These are phyloP conservation scores for Rhizopogon rudus DNA, from an alignment of 768 basidiomycete species.

Conservation along the genomic window DNA sequence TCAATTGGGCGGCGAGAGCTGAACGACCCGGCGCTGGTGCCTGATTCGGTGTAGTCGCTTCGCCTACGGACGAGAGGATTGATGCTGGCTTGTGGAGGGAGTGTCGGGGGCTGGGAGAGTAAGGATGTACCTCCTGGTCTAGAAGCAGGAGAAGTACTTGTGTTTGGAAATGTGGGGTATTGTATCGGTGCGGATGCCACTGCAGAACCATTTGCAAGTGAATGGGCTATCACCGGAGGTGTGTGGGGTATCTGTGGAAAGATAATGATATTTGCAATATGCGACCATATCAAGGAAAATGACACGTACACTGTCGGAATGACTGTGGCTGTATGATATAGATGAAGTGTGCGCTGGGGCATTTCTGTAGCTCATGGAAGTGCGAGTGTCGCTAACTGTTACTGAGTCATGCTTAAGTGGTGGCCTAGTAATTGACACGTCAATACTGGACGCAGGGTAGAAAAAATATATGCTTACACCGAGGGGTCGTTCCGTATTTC, in stretches of 20 bases:
- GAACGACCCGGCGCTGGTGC: slow-evolving; percentile 32
- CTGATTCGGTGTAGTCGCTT: slow-evolving; percentile 73
- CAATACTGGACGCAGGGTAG: not conserved
- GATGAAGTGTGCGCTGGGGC: slow-evolving; percentile 34
- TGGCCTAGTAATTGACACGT: slow-evolving; percentile 10
- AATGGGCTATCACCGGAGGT: slow-evolving; percentile 27
- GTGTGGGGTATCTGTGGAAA: slow-evolving; percentile 30
- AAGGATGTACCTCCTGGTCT: slow-evolving; percentile 26
- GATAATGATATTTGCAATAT: slow-evolving; percentile 6
- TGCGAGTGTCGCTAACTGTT: slow-evolving; percentile 9
- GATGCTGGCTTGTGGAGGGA: slow-evolving; percentile 83
- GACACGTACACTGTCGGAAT: slow-evolving; percentile 45
- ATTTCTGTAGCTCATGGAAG: slow-evolving; percentile 31
- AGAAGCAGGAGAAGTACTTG: slow-evolving; percentile 32
- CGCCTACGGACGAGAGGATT: slow-evolving; percentile 71
- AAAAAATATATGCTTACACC: slow-evolving; percentile 13
- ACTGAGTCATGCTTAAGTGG: slow-evolving; percentile 12
- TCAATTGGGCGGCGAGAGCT: slow-evolving; percentile 56
- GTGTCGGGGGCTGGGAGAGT: slow-evolving; percentile 39
- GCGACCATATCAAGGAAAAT: not conserved
- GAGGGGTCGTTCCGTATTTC: slow-evolving; percentile 11
- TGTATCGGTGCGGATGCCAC: slow-evolving; percentile 38
- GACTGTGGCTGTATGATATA: slow-evolving; percentile 41
- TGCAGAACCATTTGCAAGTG: slow-evolving; percentile 33
- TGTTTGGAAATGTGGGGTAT: slow-evolving; percentile 46